These are phyloP conservation scores for Phaseolus lunatus DNA, from an alignment of 306 rosid genomes.

Conservation along the genomic window DNA sequence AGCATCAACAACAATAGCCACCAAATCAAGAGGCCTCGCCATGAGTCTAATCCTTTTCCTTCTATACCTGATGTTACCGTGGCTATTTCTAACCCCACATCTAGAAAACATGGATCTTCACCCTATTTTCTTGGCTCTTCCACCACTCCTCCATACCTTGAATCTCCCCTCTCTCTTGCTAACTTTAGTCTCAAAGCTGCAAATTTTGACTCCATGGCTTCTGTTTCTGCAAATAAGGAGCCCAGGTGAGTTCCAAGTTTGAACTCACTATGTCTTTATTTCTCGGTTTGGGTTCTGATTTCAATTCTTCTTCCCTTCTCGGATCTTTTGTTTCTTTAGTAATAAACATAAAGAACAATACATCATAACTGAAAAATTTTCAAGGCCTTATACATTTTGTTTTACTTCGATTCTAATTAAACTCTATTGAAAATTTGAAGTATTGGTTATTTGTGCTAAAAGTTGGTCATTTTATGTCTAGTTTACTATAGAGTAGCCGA, in stretches of 20 bases:
- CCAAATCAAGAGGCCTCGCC: slow-evolving; percentile 62
- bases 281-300: background rate
- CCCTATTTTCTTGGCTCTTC: slow-evolving; percentile 53
- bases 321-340: slow-evolving; percentile 15
- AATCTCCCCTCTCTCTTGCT: slow-evolving; percentile 51
- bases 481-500: background rate
- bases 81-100: slow-evolving; percentile 46
- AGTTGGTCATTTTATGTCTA: background rate
- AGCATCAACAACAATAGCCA: background rate
- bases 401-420: background rate
- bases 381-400: background rate
- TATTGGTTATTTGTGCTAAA: background rate
- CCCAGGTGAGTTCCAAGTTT: slow-evolving; percentile 52
- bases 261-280: background rate
- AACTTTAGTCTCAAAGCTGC: slow-evolving; percentile 46
- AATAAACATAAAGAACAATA: background rate
- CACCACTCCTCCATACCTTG: slow-evolving; percentile 48
- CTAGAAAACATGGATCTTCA: slow-evolving; percentile 46
- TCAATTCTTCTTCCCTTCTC: background rate
- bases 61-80: slow-evolving; percentile 40
- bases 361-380: background rate
- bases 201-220: slow-evolving; percentile 42
- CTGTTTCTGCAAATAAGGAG: slow-evolving; percentile 52
- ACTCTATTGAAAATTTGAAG: background rate
- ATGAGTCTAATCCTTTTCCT: slow-evolving; percentile 49